Conservation (phyloP, 495 filamentous ascomycete genomes). For the Aspergillus nidulans region DNA sequence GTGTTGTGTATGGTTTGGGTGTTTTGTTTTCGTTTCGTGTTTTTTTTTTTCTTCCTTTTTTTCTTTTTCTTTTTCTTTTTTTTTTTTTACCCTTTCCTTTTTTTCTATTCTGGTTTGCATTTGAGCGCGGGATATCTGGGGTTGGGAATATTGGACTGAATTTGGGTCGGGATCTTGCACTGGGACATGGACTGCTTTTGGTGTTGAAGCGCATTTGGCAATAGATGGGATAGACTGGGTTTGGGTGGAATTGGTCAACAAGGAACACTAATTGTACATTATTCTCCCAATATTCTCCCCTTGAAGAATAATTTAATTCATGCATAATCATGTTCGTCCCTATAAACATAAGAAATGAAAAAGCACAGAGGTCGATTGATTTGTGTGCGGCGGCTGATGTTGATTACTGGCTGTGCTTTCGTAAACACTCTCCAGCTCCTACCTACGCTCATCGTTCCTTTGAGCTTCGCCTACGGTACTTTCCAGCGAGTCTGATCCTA, state of each 20-base stretch:
- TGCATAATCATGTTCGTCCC: background rate
- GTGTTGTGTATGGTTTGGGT: slow-evolving; percentile 18
- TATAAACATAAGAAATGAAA: background rate
- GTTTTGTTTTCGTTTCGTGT: slow-evolving; percentile 20
- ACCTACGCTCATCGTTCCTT: too few species aligned
- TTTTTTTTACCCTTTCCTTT: slow-evolving; percentile 3
- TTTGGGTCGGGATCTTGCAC: background rate
- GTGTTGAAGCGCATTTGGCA: slow-evolving; percentile 4
- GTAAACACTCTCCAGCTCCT: too few species aligned
- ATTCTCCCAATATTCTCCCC: background rate
- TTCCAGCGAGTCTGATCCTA: too few species aligned
- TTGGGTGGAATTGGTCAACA: background rate
- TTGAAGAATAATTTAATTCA: background rate
- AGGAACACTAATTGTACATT: background rate
- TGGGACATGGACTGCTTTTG: background rate
- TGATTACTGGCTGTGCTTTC: too few species aligned
- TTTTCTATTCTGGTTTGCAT: slow-evolving; percentile 2
- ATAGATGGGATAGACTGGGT: background rate
- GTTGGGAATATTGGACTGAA: background rate
- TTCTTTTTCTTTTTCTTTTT: slow-evolving; percentile 9
- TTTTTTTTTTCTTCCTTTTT: slow-evolving; percentile 18
- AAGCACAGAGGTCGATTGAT: background rate
- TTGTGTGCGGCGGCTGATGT: too few species aligned
- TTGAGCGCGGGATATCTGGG: background rate
- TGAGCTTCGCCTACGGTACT: too few species aligned